Base-by-base conservation (phyloP, 495 filamentous ascomycete species). In the Apodospora peruviana region DNA sequence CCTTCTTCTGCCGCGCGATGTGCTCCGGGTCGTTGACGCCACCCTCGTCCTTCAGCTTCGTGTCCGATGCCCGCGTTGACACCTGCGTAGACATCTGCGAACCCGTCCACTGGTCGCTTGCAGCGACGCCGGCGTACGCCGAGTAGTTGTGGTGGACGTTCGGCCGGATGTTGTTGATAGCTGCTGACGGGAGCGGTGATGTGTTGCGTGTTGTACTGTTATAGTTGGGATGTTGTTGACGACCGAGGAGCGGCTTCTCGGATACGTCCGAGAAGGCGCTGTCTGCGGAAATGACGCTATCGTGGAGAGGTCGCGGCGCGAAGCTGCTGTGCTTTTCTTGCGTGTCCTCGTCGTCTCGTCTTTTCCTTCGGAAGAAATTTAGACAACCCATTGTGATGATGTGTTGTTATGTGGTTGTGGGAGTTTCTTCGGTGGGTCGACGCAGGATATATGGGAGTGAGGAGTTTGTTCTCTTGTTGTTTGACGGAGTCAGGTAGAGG, bases 21-120 rank as follows among this genome's bases (percentile, higher is more conserved):
- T 37, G 47, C 12, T 55, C 52, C 3, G 48, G 34, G 17, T 56
- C 52, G 8, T 38, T 29, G 8, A 45, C 38, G 17, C 23, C 45
- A 21, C 52, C 48, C 3, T 60, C 51, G 17, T 32, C 27, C 14
- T 32, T 32, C 27, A 32, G 27, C 14, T 32, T 32, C 27, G 27
- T 14, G 14, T 32, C 27, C 27, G 27, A 32, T 32, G 7, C 7
- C 14, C 27, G 27, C 14, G 27, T 7, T 7, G 27, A 32, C 7
- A 32, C 27, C 27, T 32, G 27, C 14, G 27, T 32, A 7, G 27
- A 32, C 7, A 32, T 14, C 27, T 32, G 27, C 14, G 27, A 32
- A 7, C 27, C 27, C 7, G 27, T 32, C 27, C 27, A 32, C 7
- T 32, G 7, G 27, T 32, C 27, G 27, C 14, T 7, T 32, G 14